Base-by-base conservation (phyloP, 139 green algal genomes). In the Coelastrella sp. region DNA sequence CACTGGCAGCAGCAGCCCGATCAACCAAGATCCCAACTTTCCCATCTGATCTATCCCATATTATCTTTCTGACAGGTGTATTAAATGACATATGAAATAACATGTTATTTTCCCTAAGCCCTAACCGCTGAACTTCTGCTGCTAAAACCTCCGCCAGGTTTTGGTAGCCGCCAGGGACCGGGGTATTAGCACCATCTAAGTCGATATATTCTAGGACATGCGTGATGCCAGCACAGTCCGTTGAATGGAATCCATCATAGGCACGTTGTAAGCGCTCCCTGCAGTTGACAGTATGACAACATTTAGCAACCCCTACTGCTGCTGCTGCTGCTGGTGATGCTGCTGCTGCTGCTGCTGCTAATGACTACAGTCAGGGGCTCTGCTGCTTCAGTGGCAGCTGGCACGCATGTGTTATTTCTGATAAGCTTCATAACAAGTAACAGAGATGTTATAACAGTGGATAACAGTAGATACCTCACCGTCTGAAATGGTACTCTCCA, bases 191-290 rank as follows among this genome's bases (percentile, higher is more conserved):
- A 1, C 91, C 91, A 14, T 92, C 91, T 7, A 94, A 84, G 6
- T 86, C 91, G 23, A 91, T n/a, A 71, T 91, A 94, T 74, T 94
- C 88, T 0, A 76, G 64, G 7, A 58, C 77, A 79, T 92, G 91
- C 0, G 79, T 61, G 14, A 73, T 13, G 57, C 88, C 89, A 57
- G 91, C 92, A 23, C 85, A 80, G 47, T 94, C 92, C 23, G 85
- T 83, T 56, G 83, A 91, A 57, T 89, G 87, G 80, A 94, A 94
- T 20, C 92, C 92, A 65, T 94, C 92, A 78, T 92, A 94, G 0
- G 85, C 87, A 22, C 89, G 86, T 81, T 94, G 91, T 84, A 92
- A 75, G 56, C 89, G 85, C 89, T 94, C 92, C 59, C 92, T 87
- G 56, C 3, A 17, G 5, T 56, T 23, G 66, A 5, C 19, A 77